phyloP scores from a whole-genome alignment of 140 eudicot species.

The Senecio squalidus region DNA sequence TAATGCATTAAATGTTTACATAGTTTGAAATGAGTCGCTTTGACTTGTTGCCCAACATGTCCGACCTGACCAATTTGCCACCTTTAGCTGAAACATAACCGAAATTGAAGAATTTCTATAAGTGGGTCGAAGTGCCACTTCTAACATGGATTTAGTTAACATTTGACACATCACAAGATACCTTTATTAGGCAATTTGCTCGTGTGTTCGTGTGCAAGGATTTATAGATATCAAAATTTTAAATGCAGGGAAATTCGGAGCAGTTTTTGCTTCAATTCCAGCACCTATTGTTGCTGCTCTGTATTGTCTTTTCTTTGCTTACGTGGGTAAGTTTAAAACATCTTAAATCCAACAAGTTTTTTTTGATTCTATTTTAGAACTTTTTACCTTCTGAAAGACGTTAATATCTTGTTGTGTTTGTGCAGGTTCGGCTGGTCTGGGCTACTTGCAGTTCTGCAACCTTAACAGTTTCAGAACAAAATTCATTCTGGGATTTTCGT shows the following conservation, averaged over 20 bases:
- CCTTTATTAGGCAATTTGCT: neutral
- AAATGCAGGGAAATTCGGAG: constrained; percentile 83
- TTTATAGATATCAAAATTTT: too few relatives aligned
- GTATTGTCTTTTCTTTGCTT: constrained; percentile 84
- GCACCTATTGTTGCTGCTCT: constrained; percentile 74
- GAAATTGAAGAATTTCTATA: neutral
- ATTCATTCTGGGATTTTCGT: constrained; percentile 66
- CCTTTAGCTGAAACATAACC: neutral
- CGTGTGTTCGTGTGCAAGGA: neutral
- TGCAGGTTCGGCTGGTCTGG: constrained; percentile 68
- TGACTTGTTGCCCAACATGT: too few relatives aligned
- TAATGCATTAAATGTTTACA: too few relatives aligned
- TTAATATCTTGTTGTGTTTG: constrained; percentile 4
- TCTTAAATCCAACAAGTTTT: neutral
- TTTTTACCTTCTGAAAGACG: neutral
- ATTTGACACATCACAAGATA: neutral
- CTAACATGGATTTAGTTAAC: neutral
- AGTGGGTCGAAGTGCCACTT: neutral
- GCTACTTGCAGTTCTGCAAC: constrained; percentile 85
- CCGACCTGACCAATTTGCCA: too few relatives aligned
- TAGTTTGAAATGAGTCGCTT: too few relatives aligned
- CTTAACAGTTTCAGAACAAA: constrained; percentile 84
- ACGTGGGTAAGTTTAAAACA: constrained; percentile 56
- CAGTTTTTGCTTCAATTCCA: constrained; percentile 80
- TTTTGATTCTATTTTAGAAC: neutral